phyloP scores from a whole-genome alignment of 805 yeast species.

The Yamadazyma sp. region DNA sequence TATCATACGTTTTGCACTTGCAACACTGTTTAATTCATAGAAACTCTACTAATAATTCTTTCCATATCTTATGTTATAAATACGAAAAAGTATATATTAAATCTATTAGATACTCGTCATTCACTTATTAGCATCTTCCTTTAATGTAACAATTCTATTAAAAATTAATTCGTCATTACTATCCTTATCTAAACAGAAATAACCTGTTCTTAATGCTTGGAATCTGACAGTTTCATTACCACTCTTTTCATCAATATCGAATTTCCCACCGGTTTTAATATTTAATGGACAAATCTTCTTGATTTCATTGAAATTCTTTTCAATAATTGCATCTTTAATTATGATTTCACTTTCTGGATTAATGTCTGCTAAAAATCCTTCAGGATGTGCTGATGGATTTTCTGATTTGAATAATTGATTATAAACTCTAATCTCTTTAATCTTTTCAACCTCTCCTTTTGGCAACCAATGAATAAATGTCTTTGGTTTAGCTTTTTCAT shows the following conservation, averaged over 20 bases:
- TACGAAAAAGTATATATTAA: too few relatives aligned
- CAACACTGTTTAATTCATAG: too few relatives aligned
- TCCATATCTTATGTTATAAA: too few relatives aligned
- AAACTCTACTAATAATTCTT: too few relatives aligned
- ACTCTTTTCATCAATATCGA: constrained; percentile 66
- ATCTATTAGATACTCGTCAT: too few relatives aligned
- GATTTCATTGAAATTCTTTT: constrained; percentile 68
- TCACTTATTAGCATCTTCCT: constrained; percentile 43
- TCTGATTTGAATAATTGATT: constrained; percentile 86
- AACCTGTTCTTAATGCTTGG: constrained; percentile 97
- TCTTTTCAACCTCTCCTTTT: constrained; percentile 49
- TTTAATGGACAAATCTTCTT: constrained; percentile 73
- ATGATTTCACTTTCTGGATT: constrained; percentile 76
- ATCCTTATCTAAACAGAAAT: constrained; percentile 88
- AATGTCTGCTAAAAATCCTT: constrained; percentile 82
- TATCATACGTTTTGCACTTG: too few relatives aligned
- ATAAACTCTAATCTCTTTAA: constrained; percentile 81
- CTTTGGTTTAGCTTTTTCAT: constrained; percentile 75
- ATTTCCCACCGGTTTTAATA: constrained; percentile 55
- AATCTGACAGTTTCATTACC: constrained; percentile 82
- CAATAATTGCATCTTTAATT: constrained; percentile 64
- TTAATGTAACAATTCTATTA: constrained; percentile 90
- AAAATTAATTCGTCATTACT: constrained; percentile 62
- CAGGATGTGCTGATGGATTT: constrained; percentile 85
- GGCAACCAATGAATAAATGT: constrained; percentile 98